Evolutionary conservation across 2,329 filamentous ascomycete species (phyloP), one percentile per base, ranked within the genome.

Genomic region (Grosmannia huntii): DNA sequence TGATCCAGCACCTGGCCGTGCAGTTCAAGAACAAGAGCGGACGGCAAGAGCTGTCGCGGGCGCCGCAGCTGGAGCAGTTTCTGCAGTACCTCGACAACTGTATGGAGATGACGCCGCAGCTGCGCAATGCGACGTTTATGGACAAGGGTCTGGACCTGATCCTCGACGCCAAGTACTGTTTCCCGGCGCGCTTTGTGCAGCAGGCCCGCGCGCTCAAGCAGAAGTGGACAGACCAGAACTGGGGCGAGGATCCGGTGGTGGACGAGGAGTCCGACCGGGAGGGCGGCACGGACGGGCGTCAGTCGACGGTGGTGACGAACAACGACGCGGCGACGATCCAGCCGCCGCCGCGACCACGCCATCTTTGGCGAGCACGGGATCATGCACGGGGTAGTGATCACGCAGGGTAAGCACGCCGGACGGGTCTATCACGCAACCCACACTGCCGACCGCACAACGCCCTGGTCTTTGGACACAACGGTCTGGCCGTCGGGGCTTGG

Each of bases 401-500:
- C 59, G 41, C 19, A 27, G 5, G 50, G 48, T 5, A 9, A 52
- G 19, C 33, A 57, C n/a, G 51, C 6, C 2, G 50, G 36, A 5
- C 53, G 21, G 4, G 57, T 60, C n/a, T 61, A 66, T 56, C 60
- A 58, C 55, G 64, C 25, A 62, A 68, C 58, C 62, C 59, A 1
- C 9, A 53, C 1, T 65, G 59, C 50, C 14, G 57, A 10, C 60
- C 64, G 48, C 61, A 57, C 1, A 12, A 53, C 2, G 61, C 64
- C 10, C 58, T 63, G 5, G 59, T 65, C 0, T 61, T 63, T 49
- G 64, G 68, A 16, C 60, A 72, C 61, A 75, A 74, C 62, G 66
- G 66, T 5, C 63, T 73, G 2, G 14, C 3, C 0, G 64, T 69
- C 3, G 72, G 73, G 10, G 64, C 76, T 33, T 84, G 81, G 80